phyloP scores from a whole-genome alignment of 78 protist genomes.

The Acrasis kona region DNA sequence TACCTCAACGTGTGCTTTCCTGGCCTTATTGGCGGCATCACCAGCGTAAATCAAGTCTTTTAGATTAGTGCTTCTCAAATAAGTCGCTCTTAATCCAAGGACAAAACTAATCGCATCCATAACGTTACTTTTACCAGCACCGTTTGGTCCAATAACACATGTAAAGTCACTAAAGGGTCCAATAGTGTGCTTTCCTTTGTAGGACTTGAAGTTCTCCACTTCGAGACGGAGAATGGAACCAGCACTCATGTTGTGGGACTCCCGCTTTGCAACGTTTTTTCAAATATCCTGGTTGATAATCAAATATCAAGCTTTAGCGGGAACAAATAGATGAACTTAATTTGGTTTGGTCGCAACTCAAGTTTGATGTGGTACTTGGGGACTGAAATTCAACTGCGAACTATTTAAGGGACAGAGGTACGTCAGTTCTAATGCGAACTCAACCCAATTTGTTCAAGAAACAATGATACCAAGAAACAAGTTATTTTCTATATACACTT shows the following conservation, averaged over 20 bases:
- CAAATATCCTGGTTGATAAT: too few relatives aligned
- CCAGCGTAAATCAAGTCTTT: slow-evolving; percentile 30
- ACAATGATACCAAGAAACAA: too few relatives aligned
- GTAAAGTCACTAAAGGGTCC: slow-evolving; percentile 90
- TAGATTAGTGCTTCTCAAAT: slow-evolving; percentile 65
- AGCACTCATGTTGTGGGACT: neutral
- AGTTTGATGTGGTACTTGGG: too few relatives aligned
- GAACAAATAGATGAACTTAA: too few relatives aligned
- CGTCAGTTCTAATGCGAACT: too few relatives aligned
- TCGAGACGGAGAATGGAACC: slow-evolving; percentile 38
- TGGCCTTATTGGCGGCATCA: neutral
- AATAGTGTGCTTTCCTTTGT: slow-evolving; percentile 66
- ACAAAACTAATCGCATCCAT: slow-evolving; percentile 94
- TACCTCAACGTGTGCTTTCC: neutral
- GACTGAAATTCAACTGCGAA: too few relatives aligned
- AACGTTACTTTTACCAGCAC: slow-evolving; percentile 80
- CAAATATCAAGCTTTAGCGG: too few relatives aligned
- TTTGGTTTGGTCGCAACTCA: too few relatives aligned
- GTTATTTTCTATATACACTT: too few relatives aligned
- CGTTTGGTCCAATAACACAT: slow-evolving; percentile 96
- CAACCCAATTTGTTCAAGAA: too few relatives aligned
- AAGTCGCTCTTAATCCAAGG: slow-evolving; percentile 51
- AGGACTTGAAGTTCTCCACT: slow-evolving; percentile 90
- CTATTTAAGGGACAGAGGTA: too few relatives aligned
- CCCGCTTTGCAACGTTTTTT: too few relatives aligned